Percentiles rank a stretch among this genome's conserved stretches.
These are phyloP conservation scores for Helotiales sp. DNA, from an alignment of 2,329 filamentous ascomycete genomes.

Conservation along the genomic window DNA sequence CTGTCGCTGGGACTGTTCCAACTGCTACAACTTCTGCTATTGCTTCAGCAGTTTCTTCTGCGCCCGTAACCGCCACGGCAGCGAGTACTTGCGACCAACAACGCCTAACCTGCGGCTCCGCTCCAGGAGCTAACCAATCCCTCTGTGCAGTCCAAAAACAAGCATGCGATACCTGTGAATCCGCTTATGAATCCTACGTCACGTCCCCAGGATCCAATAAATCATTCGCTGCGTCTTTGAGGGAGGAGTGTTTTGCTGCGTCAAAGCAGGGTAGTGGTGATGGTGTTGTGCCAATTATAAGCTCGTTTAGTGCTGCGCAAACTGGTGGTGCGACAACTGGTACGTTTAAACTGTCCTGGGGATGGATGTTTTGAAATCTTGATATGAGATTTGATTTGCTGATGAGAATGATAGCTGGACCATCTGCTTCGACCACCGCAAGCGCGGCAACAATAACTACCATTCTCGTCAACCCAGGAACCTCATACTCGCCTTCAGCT, in stretches of 20 bases:
- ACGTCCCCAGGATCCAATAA: conserved; percentile 12
- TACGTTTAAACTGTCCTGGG: not conserved
- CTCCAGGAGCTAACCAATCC: conserved; percentile 10
- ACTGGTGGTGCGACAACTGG: not conserved
- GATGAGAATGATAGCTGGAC: not conserved
- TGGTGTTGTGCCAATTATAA: conserved; percentile 6
- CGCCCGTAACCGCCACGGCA: not conserved
- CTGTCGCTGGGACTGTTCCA: not conserved
- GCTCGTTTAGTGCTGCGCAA: conserved; percentile 10
- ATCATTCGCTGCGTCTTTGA: conserved; percentile 12
- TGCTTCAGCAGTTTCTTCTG: not conserved
- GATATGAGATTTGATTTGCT: not conserved
- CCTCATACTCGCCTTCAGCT: not conserved
- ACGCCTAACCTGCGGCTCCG: conserved; percentile 3
- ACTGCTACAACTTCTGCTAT: not conserved
- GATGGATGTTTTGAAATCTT: not conserved
- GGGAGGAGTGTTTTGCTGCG: conserved; percentile 8
- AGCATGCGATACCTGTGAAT: conserved; percentile 1
- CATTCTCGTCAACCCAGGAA: not conserved
- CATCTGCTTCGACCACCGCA: not conserved
- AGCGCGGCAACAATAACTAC: not conserved
- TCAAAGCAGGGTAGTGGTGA: conserved; percentile 10
- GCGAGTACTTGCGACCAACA: conserved; percentile 2
- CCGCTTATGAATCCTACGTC: conserved; percentile 2
- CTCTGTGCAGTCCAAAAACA: conserved; percentile 4